phyloP scores from a whole-genome alignment of 2,329 filamentous ascomycete species.

The Colletotrichum brevisporum region DNA sequence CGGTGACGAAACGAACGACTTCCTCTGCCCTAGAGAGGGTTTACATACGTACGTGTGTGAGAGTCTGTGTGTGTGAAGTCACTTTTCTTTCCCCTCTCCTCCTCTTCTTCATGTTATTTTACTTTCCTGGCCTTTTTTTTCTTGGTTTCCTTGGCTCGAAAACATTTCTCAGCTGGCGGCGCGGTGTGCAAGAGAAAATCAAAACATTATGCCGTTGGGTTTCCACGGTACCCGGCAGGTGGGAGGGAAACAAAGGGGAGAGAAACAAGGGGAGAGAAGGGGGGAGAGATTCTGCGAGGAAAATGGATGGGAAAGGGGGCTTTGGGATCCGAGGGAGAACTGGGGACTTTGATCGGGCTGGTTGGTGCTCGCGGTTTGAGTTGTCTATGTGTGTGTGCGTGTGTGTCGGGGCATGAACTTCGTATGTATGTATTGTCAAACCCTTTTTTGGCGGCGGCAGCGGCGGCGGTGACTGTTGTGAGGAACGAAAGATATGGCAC shows the following conservation, averaged over 20 bases:
- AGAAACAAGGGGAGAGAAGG: neutral
- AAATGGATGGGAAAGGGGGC: neutral
- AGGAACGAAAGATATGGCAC: slow-evolving; percentile 8
- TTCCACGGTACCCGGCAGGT: slow-evolving; percentile 37
- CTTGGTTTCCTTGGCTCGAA: slow-evolving; percentile 23
- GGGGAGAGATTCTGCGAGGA: neutral
- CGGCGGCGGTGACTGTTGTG: neutral
- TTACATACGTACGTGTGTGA: neutral
- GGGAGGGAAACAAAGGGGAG: neutral
- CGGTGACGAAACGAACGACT: neutral
- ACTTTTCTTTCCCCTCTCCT: slow-evolving; percentile 39
- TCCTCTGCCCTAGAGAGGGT: neutral
- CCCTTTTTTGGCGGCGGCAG: neutral
- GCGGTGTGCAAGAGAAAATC: slow-evolving; percentile 1
- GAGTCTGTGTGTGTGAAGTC: slow-evolving; percentile 1
- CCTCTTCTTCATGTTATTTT: slow-evolving; percentile 42
- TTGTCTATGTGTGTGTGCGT: neutral
- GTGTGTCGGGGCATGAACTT: slow-evolving; percentile 4
- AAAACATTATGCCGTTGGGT: slow-evolving; percentile 22
- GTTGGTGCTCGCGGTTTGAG: neutral
- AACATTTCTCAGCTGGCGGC: slow-evolving; percentile 18
- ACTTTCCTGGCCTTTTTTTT: neutral
- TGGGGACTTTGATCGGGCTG: neutral
- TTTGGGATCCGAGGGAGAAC: neutral
- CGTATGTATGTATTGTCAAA: slow-evolving; percentile 24